Percentiles rank a stretch among this genome's conserved stretches.
Evolutionary conservation across 352 stramenopile genomes (phyloP).

Genomic region (Phytophthora ohioensis): DNA sequence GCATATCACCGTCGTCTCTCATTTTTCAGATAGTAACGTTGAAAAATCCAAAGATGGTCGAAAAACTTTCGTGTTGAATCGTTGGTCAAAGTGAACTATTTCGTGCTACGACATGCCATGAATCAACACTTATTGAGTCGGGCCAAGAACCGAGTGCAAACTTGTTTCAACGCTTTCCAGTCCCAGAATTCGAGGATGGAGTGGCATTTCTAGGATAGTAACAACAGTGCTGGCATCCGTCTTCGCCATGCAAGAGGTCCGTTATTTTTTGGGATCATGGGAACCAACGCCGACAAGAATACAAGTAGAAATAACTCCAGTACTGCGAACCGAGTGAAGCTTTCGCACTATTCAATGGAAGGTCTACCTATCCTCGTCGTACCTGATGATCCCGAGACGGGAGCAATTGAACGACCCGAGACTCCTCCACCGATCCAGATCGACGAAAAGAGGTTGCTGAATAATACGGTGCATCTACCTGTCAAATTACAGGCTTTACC

Average conservation of each 20-base stretch:
- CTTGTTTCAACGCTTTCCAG: background rate
- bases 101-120: background rate
- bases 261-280: conserved; percentile 25
- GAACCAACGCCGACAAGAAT: conserved; percentile 23
- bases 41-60: background rate
- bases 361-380: conserved; percentile 71
- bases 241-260: background rate
- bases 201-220: background rate
- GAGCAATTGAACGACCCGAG: conserved; percentile 71
- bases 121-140: conserved; percentile 23
- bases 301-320: conserved; percentile 16
- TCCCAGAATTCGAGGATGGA: too few relatives aligned
- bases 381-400: conserved; percentile 69
- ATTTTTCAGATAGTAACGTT: background rate
- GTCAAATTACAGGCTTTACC: conserved; percentile 30
- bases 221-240: background rate
- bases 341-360: conserved; percentile 29
- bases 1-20: background rate
- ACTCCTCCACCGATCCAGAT: conserved; percentile 56
- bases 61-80: background rate
- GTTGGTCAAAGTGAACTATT: background rate
- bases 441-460: conserved; percentile 37
- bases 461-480: conserved; percentile 25
- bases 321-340: background rate
- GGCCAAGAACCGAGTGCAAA: background rate